These are phyloP conservation scores for Coemansia sp. DNA, from an alignment of 192 early-diverging fungal genomes.

Conservation along the genomic window DNA sequence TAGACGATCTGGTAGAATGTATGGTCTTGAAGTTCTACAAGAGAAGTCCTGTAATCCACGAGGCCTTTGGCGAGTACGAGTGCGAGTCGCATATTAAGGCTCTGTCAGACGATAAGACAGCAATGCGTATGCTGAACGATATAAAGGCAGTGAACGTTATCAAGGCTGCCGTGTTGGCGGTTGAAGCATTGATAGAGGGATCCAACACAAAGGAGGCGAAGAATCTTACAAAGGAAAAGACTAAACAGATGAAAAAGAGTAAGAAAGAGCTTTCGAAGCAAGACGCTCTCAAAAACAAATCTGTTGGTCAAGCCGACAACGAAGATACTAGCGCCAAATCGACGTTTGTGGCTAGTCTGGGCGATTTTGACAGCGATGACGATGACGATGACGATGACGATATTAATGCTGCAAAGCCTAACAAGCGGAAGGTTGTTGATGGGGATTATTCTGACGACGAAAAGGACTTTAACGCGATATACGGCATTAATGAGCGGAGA, in stretches of 20 bases:
- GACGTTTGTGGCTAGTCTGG: constrained; percentile 34
- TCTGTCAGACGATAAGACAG: constrained; percentile 5
- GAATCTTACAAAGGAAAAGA: not conserved
- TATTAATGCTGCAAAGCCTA: constrained; percentile 11
- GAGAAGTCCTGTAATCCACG: constrained; percentile 2
- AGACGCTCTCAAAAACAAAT: not conserved
- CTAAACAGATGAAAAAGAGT: not conserved
- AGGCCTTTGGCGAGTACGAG: not conserved
- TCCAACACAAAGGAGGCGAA: not conserved
- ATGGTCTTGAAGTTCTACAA: constrained; percentile 13
- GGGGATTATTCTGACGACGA: constrained; percentile 38
- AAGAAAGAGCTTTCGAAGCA: not conserved
- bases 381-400: constrained; percentile 13
- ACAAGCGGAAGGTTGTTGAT: constrained; percentile 22
- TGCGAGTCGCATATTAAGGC: not conserved
- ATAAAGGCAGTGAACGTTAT: constrained; percentile 13
- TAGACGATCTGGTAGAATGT: constrained; percentile 13
- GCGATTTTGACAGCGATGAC: constrained; percentile 28
- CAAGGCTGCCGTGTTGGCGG: not conserved
- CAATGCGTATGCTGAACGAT: constrained; percentile 9
- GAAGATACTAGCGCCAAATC: constrained; percentile 7
- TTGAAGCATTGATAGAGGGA: not conserved
- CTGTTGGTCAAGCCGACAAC: not conserved
- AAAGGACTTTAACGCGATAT: constrained; percentile 58
- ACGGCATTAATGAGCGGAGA: constrained; percentile 43